Evolutionary conservation across 2,329 filamentous ascomycete genomes (phyloP), one percentile per base, ranked within the genome.

Genomic region (Xylariaceae sp.): DNA sequence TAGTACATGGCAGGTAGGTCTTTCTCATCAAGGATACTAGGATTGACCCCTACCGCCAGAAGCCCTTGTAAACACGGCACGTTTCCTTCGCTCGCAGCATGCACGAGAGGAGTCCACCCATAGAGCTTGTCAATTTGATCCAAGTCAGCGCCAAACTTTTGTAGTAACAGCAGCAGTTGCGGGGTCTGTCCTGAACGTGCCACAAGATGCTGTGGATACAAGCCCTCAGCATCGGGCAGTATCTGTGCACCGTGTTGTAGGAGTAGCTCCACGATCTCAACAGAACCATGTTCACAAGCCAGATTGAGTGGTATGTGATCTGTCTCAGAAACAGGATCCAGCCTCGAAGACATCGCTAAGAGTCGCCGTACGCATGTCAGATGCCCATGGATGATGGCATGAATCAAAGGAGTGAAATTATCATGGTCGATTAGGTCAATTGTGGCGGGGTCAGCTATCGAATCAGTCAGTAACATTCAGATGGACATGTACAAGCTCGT

Each of bases 131-230:
- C 93, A 24, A 88, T 75, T 62, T 97, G 90, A 56, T 98, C 81
- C 33, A 98, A 74, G 60, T 98, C 84, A 17, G 89, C 91, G 2
- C 90, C 90, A 56, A 93, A 90, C 38, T 85, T 75, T 61, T 89
- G 85, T 11, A 98, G 73, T 30, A 96, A 73, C 12, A 90, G 69
- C 9, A 97, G 73, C 19, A 96, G 76, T 41, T 87, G 76, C 1
- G 89, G 86, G 1, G 82, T 86, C 57, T 90, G 83, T 3, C 89
- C 89, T 22, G 91, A 93, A 41, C 93, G 79, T 18, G 93, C 91
- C 16, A 97, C 91, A 26, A 97, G 78, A 66, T 98, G 93, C 61
- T 97, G 93, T n/a, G 93, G 93, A 60, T 88, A 98, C 9, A 98
- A 72, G 1, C 93, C 93, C 69, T 98, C 93, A 2, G 93, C 93